These are phyloP conservation scores for Cladosporium velox DNA, from an alignment of 2,329 filamentous ascomycete species.

Conservation along the genomic window DNA sequence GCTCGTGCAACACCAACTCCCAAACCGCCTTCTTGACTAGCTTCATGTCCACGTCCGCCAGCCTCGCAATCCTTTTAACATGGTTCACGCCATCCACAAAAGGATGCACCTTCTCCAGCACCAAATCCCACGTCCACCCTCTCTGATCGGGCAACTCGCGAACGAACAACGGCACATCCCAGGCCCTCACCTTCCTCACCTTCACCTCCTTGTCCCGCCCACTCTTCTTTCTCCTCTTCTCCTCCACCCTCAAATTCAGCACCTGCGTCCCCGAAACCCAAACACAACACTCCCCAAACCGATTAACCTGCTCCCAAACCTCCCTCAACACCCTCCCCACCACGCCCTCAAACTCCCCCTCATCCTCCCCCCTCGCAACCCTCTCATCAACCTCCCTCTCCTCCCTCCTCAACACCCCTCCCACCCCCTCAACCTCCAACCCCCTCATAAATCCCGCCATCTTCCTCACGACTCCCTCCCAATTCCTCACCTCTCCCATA, in stretches of 20 bases:
- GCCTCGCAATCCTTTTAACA: slow-evolving; percentile 79
- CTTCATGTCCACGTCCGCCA: slow-evolving; percentile 82
- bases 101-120: slow-evolving; percentile 75
- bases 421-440: slow-evolving; percentile 75
- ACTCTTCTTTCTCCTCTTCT: neutral
- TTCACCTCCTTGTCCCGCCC: slow-evolving; percentile 32
- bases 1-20: slow-evolving; percentile 91
- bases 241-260: slow-evolving; percentile 33
- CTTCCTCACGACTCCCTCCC: slow-evolving; percentile 73
- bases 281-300: slow-evolving; percentile 80
- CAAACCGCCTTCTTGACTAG: slow-evolving; percentile 84
- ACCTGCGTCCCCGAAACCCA: slow-evolving; percentile 30
- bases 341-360: slow-evolving; percentile 16
- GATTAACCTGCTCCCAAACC: slow-evolving; percentile 89
- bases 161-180: slow-evolving; percentile 84
- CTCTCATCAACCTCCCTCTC: slow-evolving; percentile 34
- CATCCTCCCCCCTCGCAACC: slow-evolving; percentile 26
- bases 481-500: slow-evolving; percentile 65
- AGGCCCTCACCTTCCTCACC: slow-evolving; percentile 76
- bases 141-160: slow-evolving; percentile 53
- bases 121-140: slow-evolving; percentile 73
- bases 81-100: slow-evolving; percentile 91
- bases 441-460: slow-evolving; percentile 83
- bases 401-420: slow-evolving; percentile 73
- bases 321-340: slow-evolving; percentile 75